Percentiles rank a stretch among this genome's conserved stretches.
Conservation (phyloP, 805 yeast genomes). For the Millerago galiae region DNA sequence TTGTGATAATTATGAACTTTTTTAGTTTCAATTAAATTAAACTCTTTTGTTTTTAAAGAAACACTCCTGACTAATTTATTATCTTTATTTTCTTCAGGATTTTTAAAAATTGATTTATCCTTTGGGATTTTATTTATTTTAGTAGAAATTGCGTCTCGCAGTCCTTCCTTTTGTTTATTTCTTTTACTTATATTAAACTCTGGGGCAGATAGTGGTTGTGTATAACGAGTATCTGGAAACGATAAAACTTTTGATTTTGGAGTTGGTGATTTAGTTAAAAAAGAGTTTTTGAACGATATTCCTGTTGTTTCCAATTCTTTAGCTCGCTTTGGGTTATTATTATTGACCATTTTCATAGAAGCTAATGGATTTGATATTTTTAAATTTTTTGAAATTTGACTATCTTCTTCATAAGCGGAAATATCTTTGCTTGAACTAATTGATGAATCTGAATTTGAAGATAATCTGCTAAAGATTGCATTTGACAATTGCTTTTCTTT, state of each 20-base stretch:
- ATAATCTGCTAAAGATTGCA: constrained; percentile 7
- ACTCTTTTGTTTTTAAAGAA: too few species aligned
- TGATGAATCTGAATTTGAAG: constrained; percentile 3
- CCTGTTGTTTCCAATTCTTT: neutral
- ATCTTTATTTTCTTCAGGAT: neutral
- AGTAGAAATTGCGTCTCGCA: neutral
- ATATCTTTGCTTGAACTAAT: neutral
- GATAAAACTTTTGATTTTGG: neutral
- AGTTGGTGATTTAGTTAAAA: neutral
- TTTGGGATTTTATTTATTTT: neutral
- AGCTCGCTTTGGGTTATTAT: neutral
- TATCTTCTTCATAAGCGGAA: constrained; percentile 11
- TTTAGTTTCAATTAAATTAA: too few species aligned
- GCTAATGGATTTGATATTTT: constrained; percentile 21
- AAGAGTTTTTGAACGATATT: neutral
- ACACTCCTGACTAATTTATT: too few species aligned
- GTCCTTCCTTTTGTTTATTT: neutral
- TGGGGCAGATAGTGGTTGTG: too few species aligned
- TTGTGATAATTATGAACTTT: too few species aligned
- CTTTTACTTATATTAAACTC: too few species aligned
- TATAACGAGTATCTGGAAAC: neutral
- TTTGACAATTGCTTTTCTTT: constrained; percentile 9
- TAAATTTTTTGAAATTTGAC: constrained; percentile 8
- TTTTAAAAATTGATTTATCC: neutral
- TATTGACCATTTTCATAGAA: constrained; percentile 10